Evolutionary conservation across 208 protist species (phyloP).

Genomic region (Leishmania arabica): DNA sequence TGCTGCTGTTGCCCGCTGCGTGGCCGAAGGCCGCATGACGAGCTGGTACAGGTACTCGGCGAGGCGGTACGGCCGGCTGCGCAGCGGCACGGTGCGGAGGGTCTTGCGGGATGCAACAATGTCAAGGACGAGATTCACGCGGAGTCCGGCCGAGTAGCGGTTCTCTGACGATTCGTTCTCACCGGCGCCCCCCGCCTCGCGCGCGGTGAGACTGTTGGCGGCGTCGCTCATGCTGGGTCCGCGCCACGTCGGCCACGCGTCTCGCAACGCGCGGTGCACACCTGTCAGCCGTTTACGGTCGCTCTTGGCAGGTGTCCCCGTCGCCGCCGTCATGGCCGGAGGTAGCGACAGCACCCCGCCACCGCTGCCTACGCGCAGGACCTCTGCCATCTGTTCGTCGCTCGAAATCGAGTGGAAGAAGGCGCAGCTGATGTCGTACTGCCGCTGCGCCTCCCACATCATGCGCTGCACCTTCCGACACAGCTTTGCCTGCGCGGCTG

Average conservation of each 20-base stretch:
- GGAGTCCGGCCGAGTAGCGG: slow-evolving; percentile 19
- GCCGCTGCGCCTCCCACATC: slow-evolving; percentile 40
- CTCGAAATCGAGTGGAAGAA: slow-evolving; percentile 23
- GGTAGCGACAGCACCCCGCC: neutral
- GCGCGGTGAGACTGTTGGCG: neutral
- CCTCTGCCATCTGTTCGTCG: slow-evolving; percentile 34
- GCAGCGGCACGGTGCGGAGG: slow-evolving; percentile 42
- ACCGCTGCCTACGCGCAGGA: slow-evolving; percentile 26
- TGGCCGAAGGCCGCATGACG: slow-evolving; percentile 4
- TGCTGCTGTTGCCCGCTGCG: neutral
- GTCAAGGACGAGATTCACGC: slow-evolving; percentile 47
- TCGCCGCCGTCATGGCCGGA: neutral
- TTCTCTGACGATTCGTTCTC: neutral
- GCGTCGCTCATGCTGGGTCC: neutral
- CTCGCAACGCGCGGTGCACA: slow-evolving; percentile 2
- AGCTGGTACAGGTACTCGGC: slow-evolving; percentile 50
- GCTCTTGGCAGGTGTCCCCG: neutral
- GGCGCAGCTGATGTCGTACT: slow-evolving; percentile 31
- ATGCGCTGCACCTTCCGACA: slow-evolving; percentile 39
- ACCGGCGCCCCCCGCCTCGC: neutral
- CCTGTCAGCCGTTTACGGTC: neutral
- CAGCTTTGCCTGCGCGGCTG: slow-evolving; percentile 42
- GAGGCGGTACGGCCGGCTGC: slow-evolving; percentile 61
- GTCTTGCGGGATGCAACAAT: slow-evolving; percentile 84
- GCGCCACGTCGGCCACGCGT: slow-evolving; percentile 6